These are phyloP conservation scores for Theobroma cacao DNA, from an alignment of 345 rosid species.

Conservation along the genomic window DNA sequence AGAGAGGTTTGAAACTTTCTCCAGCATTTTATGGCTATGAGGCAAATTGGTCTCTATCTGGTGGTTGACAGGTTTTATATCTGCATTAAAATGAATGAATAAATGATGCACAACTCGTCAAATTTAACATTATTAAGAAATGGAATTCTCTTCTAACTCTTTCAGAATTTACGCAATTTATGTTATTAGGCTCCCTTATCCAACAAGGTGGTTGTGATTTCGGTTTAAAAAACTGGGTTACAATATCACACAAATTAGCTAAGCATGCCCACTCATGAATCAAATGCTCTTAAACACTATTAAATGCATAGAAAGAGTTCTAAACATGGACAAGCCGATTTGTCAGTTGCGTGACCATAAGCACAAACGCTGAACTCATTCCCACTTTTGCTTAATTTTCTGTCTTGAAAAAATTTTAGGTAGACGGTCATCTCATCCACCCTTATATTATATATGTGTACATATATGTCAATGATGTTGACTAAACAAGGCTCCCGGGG, in stretches of 20 bases:
- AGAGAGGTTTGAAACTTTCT: constrained; percentile 8
- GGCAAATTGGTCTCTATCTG: neutral
- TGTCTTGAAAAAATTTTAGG: neutral
- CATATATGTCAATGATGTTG: neutral
- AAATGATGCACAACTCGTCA: neutral
- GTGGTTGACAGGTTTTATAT: neutral
- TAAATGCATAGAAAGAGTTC: neutral
- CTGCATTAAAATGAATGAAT: neutral
- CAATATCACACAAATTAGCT: neutral
- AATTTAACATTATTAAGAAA: neutral
- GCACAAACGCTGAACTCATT: neutral
- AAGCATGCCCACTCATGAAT: neutral
- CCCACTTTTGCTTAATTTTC: neutral
- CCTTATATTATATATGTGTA: no score
- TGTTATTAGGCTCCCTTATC: neutral
- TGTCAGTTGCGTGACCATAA: neutral
- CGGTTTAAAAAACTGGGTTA: constrained; percentile 1
- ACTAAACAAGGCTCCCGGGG: neutral
- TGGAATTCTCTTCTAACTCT: neutral
- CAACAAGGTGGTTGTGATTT: neutral
- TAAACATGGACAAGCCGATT: neutral
- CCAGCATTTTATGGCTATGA: neutral
- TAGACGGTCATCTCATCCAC: neutral
- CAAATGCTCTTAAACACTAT: neutral
- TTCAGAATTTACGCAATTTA: neutral